Conservation (phyloP, 768 basidiomycete genomes). For the Brasilioporus rufonigricans region DNA sequence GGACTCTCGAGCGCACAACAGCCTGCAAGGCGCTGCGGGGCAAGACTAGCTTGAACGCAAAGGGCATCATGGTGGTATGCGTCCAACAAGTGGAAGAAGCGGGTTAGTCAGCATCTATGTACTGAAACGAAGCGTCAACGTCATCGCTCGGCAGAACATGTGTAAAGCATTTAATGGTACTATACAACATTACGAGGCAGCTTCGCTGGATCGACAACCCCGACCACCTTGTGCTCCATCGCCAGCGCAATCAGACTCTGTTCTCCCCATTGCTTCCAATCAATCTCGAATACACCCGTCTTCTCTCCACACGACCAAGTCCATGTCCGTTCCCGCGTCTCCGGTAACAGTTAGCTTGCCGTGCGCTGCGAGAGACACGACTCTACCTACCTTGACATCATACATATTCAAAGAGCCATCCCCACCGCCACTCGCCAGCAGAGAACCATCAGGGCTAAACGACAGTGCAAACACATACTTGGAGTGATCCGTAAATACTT, state of each 20-base stretch:
- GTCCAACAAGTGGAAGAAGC: too few relatives aligned
- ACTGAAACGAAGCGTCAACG: slow-evolving; percentile 1
- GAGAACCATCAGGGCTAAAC: slow-evolving; percentile 73
- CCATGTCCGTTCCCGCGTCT: slow-evolving; percentile 51
- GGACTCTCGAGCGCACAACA: slow-evolving; percentile 15
- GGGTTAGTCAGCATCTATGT: slow-evolving; percentile 14
- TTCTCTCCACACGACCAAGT: slow-evolving; percentile 64
- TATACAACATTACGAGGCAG: slow-evolving; percentile 8
- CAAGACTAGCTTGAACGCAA: not conserved
- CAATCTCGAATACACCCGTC: slow-evolving; percentile 72
- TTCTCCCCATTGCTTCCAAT: slow-evolving; percentile 59
- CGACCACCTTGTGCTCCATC: slow-evolving; percentile 65
- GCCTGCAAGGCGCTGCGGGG: slow-evolving; percentile 23
- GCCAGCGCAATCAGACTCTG: slow-evolving; percentile 67
- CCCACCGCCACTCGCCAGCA: slow-evolving; percentile 74
- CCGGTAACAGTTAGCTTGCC: slow-evolving; percentile 22
- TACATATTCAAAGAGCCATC: slow-evolving; percentile 79
- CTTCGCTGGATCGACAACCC: slow-evolving; percentile 58
- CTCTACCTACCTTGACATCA: slow-evolving; percentile 57
- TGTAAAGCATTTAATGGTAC: too few relatives aligned
- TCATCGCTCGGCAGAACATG: slow-evolving; percentile 4
- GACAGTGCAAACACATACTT: slow-evolving; percentile 69
- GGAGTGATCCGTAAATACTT: slow-evolving; percentile 68
- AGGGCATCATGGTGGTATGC: slow-evolving; percentile 17
- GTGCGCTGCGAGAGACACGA: not conserved